Evolutionary conservation across 495 filamentous ascomycete species (phyloP).

Genomic region (Xylaria nigripes): DNA sequence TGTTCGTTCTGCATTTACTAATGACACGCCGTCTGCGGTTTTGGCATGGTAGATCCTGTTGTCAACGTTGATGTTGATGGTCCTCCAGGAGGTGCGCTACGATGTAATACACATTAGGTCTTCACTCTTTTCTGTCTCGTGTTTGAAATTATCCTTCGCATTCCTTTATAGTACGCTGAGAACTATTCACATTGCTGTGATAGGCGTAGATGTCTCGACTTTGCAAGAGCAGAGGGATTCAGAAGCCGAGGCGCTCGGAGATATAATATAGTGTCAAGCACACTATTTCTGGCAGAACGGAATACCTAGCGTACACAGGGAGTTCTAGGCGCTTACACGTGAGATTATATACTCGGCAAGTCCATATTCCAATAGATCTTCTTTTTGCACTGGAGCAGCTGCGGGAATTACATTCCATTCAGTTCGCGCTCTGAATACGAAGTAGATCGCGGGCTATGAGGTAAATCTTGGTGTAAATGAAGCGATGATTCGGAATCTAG

Average conservation of each 20-base stretch:
- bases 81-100: not conserved
- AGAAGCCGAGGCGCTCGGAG: no score
- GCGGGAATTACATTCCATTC: no score
- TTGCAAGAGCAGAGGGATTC: not conserved
- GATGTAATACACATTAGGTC: not conserved
- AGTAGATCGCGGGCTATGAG: not conserved
- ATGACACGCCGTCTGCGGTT: slow-evolving; percentile 38
- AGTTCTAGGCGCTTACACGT: no score
- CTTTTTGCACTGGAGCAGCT: no score
- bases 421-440: no score
- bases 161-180: no score
- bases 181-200: not conserved
- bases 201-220: not conserved
- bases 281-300: no score
- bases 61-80: not conserved
- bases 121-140: not conserved
- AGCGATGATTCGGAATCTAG: not conserved
- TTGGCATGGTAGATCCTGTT: slow-evolving; percentile 22
- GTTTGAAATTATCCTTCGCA: no score
- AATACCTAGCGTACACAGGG: no score
- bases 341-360: no score
- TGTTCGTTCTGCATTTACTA: not conserved
- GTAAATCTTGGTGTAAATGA: not conserved
- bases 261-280: not conserved
- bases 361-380: no score